Base-by-base conservation (phyloP, 768 basidiomycete genomes). In the Boletus insuetus region DNA sequence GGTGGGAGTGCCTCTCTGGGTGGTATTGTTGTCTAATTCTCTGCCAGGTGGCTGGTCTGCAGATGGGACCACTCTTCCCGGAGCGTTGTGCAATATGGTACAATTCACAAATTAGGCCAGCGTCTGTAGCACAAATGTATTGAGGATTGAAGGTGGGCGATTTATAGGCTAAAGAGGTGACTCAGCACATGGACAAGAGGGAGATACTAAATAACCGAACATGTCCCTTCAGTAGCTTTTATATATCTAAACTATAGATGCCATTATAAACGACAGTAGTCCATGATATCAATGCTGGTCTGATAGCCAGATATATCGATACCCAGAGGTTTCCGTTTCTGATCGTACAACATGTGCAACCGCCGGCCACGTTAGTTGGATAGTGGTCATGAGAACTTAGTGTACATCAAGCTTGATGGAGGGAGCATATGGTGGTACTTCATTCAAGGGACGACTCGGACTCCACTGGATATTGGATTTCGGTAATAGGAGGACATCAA, bases 61-160 rank as follows among this genome's bases (percentile, higher is more conserved):
- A 35, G 47, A 48, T 38, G 47, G 47, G 16, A 24, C 38, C 6
- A 48, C 47, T 22, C 35, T 48, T 12, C 47, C 37, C 3, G 37
- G 47, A 22, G 37, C n/a, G 24, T n/a, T 71, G 82, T 1, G 84
- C 83, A 58, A 83, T 84, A 66, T 84, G 82, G 65, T 85, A 85
- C 17, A 66, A 69, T 5, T 85, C 86, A 17, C 83, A 79, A 44
- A 84, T 84, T 46, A 85, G 66, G 16, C 77, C 78, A 6, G 74
- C 78, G 32, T 78, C 74, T 1, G 81, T 83, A 3, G 84, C 82
- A 11, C 82, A 82, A 2, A 53, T 75, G 61, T 83, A 86, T 58
- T 86, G 74, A 58, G 72, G 74, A 5, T 17, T 69, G 61, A 76
- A 84, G 4, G 13, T 14, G 34, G 34, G 34, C 1, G 34, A 14